phyloP scores from a whole-genome alignment of 164 flowering plant species.

The Sextonia rubra region DNA sequence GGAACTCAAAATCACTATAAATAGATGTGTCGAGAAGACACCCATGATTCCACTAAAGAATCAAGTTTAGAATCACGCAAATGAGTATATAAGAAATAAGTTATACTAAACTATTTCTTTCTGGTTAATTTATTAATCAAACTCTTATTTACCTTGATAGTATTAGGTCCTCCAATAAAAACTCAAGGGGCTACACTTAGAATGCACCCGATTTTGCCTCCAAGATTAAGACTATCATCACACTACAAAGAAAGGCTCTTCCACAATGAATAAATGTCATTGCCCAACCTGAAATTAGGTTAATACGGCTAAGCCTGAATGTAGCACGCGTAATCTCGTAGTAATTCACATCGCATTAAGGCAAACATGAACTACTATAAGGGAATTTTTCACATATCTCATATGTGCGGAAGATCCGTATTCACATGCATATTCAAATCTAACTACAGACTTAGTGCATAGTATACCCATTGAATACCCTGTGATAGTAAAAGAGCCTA shows the following conservation, averaged over 20 bases:
- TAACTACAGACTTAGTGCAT: too few relatives aligned
- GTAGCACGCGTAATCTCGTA: too few relatives aligned
- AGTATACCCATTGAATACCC: too few relatives aligned
- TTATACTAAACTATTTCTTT: neutral
- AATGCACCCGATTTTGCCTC: conserved; percentile 87
- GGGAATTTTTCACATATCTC: too few relatives aligned
- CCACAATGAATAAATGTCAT: neutral
- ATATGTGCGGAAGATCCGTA: too few relatives aligned
- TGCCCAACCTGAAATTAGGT: too few relatives aligned
- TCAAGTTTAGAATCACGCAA: neutral
- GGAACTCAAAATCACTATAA: neutral
- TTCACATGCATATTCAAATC: too few relatives aligned
- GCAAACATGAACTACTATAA: too few relatives aligned
- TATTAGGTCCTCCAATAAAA: conserved; percentile 81
- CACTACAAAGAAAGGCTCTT: conserved; percentile 42
- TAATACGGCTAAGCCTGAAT: too few relatives aligned
- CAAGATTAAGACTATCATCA: conserved; percentile 50
- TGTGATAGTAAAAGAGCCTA: too few relatives aligned
- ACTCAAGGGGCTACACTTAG: conserved; percentile 98
- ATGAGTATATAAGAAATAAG: neutral
- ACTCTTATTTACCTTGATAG: conserved; percentile 57
- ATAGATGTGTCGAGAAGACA: neutral
- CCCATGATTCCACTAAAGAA: neutral
- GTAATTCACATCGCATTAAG: too few relatives aligned
- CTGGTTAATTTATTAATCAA: neutral